Conservation (phyloP, 176 grass and related monocot genomes). For the Raddia guianensis region DNA sequence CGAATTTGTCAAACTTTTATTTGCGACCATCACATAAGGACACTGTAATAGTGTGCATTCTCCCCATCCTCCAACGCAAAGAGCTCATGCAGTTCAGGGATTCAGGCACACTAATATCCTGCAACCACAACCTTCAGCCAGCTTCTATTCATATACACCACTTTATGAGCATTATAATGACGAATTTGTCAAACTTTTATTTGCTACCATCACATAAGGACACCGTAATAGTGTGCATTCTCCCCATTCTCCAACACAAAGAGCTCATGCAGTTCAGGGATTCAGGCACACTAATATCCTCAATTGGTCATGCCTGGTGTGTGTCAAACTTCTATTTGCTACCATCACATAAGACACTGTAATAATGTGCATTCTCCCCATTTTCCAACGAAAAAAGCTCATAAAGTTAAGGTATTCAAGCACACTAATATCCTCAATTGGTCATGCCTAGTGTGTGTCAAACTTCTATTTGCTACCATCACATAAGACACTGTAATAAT, state of each 20-base stretch:
- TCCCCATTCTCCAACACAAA: too few species aligned
- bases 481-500: slow-evolving; percentile 3
- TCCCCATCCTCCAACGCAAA: too few species aligned
- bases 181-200: slow-evolving; percentile 18
- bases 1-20: too few species aligned
- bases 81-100: slow-evolving; percentile 12
- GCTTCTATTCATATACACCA: too few species aligned
- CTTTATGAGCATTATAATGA: too few species aligned
- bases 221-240: not conserved
- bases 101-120: not conserved
- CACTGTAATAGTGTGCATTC: too few species aligned
- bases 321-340: slow-evolving; percentile 14
- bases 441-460: not conserved
- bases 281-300: not conserved
- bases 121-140: too few species aligned
- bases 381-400: not conserved
- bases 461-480: slow-evolving; percentile 14
- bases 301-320: not conserved
- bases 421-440: not conserved
- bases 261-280: slow-evolving; percentile 12
- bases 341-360: slow-evolving; percentile 6
- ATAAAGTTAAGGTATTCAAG: not conserved
- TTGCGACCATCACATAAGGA: too few species aligned
- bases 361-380: not conserved
- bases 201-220: not conserved